Base-by-base conservation (phyloP, 768 basidiomycete genomes). In the Rhodotorula graminis region DNA sequence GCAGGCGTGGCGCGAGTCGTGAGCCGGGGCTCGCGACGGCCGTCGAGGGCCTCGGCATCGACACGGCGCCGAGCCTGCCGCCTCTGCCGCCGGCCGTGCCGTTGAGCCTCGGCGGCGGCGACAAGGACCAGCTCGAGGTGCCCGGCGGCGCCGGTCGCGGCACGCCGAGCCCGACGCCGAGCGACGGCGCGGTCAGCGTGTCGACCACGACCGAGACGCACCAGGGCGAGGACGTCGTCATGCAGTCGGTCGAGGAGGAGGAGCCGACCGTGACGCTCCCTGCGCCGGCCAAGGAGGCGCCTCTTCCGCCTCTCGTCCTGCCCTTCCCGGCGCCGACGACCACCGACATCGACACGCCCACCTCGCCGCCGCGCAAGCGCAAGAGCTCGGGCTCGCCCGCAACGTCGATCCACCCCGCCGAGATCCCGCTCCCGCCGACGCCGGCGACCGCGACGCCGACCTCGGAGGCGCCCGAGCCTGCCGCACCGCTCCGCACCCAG, bases 331-430 rank as follows among this genome's bases (percentile, higher is more conserved):
- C 60, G 6, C 21, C 46, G 11, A 23, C 40, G 25, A 23, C 21
- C 21, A 5, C 33, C 6, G 14, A n/a, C 4, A 5, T 47, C 14
- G n/a, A 16, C 11, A 25, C 47, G 47, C 9, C 33, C n/a, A n/a
- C 68, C 2, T 3, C 46, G 1, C 49, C 58, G 29, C 61, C 75
- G 33, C 76, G 69, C 27, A 71, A 74, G 64, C 72, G 76, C 67
- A 76, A 74, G 72, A 71, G 64, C 49, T 71, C 76, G 44, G 42
- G 68, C 52, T 71, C 73, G 14, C 72, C 72, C 27, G 56, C 53
- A 4, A 31, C 64, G 21, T 71, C 72, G 37, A 16, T 64, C 59
- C 29, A 46, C 47, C 46, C 56, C 16, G 27, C 37, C 33, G 40
- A 65, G n/a, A 18, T 59, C 49, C 50, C 42, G 62, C 62, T 18